A percentile compares a stretch with the other conserved stretches of the same genome.
Evolutionary conservation across 345 rosid species (phyloP).

Genomic region (Eucalyptus rudis): DNA sequence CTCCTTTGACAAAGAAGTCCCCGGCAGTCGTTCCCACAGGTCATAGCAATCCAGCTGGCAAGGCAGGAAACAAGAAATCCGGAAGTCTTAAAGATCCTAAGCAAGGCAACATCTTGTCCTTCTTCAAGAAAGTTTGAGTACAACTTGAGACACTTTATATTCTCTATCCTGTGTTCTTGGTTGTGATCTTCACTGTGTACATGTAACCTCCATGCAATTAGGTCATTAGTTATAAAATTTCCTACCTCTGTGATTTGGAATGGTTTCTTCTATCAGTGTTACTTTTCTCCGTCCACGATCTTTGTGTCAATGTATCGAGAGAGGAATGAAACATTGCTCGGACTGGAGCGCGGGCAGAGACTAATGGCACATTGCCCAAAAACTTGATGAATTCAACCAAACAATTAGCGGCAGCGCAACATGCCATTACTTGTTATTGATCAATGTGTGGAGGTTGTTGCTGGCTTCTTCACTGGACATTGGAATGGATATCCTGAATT

Average conservation of each 20-base stretch:
- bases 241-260: background rate
- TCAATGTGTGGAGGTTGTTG: background rate
- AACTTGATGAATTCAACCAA: background rate
- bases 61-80: slow-evolving; percentile 50
- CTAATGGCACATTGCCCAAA: background rate
- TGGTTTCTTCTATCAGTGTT: background rate
- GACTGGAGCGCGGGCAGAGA: background rate
- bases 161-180: background rate
- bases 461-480: background rate
- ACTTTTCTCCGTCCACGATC: background rate
- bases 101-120: slow-evolving; percentile 82
- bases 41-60: slow-evolving; percentile 30
- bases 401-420: background rate
- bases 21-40: slow-evolving; percentile 33
- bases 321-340: background rate
- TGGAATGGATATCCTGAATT: background rate
- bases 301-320: background rate
- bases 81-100: slow-evolving; percentile 62
- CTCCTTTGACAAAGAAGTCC: slow-evolving; percentile 37
- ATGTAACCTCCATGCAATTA: background rate
- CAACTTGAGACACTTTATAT: background rate
- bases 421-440: background rate
- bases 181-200: background rate
- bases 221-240: background rate
- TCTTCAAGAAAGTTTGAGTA: slow-evolving; percentile 39